A percentile compares a stretch with the other conserved stretches of the same genome.
phyloP scores from a whole-genome alignment of 1,139 yeast genomes.

The Debaryomyces sp. region DNA sequence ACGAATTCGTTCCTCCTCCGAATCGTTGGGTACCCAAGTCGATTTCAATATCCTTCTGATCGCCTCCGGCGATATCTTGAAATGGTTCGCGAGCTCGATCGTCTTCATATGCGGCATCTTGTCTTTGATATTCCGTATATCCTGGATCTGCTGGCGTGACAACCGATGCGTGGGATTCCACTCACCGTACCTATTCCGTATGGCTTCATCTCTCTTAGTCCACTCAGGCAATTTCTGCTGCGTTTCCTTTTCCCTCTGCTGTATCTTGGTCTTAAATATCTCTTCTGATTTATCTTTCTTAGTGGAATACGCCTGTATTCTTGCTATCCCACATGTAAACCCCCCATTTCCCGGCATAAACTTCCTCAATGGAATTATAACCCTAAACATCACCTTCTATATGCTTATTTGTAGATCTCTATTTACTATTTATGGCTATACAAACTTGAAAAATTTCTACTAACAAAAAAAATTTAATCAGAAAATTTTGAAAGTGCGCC shows the following conservation, averaged over 20 bases:
- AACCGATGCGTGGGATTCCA: constrained; percentile 77
- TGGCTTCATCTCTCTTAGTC: constrained; percentile 66
- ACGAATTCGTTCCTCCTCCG: constrained; percentile 48
- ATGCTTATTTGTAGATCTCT: not conserved
- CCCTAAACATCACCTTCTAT: not conserved
- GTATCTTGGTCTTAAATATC: constrained; percentile 19
- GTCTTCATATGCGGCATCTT: constrained; percentile 63
- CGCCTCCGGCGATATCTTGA: constrained; percentile 80
- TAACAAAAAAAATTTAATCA: not conserved
- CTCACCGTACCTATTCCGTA: constrained; percentile 57
- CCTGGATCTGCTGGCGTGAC: constrained; percentile 71
- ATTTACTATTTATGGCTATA: not conserved
- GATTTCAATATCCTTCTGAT: constrained; percentile 77
- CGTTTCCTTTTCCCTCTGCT: constrained; percentile 13
- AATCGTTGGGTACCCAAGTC: constrained; percentile 68
- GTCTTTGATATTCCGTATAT: constrained; percentile 57
- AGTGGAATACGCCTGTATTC: constrained; percentile 2
- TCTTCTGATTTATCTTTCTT: constrained; percentile 13
- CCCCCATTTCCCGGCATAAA: not conserved
- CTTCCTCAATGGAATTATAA: not conserved
- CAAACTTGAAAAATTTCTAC: not conserved
- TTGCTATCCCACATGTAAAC: not conserved
- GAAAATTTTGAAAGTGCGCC: not conserved
- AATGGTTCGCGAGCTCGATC: constrained; percentile 63
- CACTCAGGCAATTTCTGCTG: constrained; percentile 43